Base-by-base conservation (phyloP, 1,284 basidiomycete genomes). In the Fistulinella cinereoalba region DNA sequence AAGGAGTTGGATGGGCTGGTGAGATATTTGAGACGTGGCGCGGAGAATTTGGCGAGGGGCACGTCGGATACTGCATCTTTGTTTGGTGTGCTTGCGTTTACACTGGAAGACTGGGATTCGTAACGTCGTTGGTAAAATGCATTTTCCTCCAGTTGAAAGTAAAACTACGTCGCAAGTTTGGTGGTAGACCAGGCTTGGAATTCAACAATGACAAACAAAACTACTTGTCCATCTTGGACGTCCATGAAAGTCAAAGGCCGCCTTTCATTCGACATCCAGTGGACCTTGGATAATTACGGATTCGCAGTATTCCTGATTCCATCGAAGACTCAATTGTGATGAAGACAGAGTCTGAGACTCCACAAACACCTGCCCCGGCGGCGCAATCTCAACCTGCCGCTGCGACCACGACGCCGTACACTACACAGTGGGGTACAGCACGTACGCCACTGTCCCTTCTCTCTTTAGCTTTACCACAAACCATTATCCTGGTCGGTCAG, bases 81-180 rank as follows among this genome's bases (percentile, higher is more conserved):
- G 1, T 92, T 90, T 67, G 81, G 77, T 0, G 77, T 89, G 43
- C 70, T 93, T 37, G 82, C 83, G 4, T 91, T 92, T 64, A 73
- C 79, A 28, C 69, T 93, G 42, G 85, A 91, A 48, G 89, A 92
- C 58, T 92, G 91, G 90, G 85, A 86, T 67, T 66, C 49, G 16
- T 67, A 51, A 5, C 28, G 28, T 28, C 27, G 27, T 9, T 29
- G 28, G 28, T 11, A 6, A 29, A 29, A n/a, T n/a, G n/a, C n/a
- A n/a, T n/a, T n/a, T n/a, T n/a, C n/a, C n/a, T n/a, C n/a, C n/a
- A n/a, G n/a, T n/a, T n/a, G n/a, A n/a, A n/a, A n/a, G n/a, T n/a
- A n/a, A n/a, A n/a, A n/a, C n/a, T n/a, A n/a, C n/a, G n/a, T n/a
- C n/a, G n/a, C n/a, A n/a, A n/a, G n/a, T n/a, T n/a, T n/a, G n/a